Conservation (phyloP, 2,329 filamentous ascomycete species). For the Rhinocladiella similis region DNA sequence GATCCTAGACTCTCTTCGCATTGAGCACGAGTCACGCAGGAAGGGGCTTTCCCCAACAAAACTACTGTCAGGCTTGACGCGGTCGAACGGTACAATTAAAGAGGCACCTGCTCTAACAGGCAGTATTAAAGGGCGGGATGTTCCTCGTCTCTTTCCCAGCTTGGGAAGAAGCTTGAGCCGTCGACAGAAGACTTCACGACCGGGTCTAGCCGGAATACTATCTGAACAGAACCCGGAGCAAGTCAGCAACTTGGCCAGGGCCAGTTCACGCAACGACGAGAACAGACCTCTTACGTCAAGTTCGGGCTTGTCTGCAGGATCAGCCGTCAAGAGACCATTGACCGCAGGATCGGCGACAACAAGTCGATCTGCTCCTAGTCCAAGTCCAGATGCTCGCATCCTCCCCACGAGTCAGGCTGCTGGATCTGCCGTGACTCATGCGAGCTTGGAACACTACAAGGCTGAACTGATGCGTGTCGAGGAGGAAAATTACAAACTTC, state of each 20-base stretch:
- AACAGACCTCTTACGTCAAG: slow-evolving; percentile 27
- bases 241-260: slow-evolving; percentile 18
- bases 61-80: slow-evolving; percentile 26
- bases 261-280: slow-evolving; percentile 22
- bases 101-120: slow-evolving; percentile 28
- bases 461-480: slow-evolving; percentile 31
- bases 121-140: slow-evolving; percentile 23
- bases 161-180: slow-evolving; percentile 27
- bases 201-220: slow-evolving; percentile 26
- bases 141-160: slow-evolving; percentile 28
- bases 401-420: slow-evolving; percentile 1
- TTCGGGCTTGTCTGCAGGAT: slow-evolving; percentile 21
- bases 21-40: slow-evolving; percentile 28
- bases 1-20: slow-evolving; percentile 29
- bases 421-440: background rate
- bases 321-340: slow-evolving; percentile 13
- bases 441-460: slow-evolving; percentile 22
- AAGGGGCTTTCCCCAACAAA: slow-evolving; percentile 28
- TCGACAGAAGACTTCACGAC: slow-evolving; percentile 19
- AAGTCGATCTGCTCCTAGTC: slow-evolving; percentile 22
- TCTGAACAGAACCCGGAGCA: slow-evolving; percentile 29
- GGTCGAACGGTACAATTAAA: slow-evolving; percentile 24
- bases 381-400: slow-evolving; percentile 8
- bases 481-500: slow-evolving; percentile 52
- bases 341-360: slow-evolving; percentile 22